Conservation (phyloP, 2,329 filamentous ascomycete genomes). For the Colletotrichum trifolii region DNA sequence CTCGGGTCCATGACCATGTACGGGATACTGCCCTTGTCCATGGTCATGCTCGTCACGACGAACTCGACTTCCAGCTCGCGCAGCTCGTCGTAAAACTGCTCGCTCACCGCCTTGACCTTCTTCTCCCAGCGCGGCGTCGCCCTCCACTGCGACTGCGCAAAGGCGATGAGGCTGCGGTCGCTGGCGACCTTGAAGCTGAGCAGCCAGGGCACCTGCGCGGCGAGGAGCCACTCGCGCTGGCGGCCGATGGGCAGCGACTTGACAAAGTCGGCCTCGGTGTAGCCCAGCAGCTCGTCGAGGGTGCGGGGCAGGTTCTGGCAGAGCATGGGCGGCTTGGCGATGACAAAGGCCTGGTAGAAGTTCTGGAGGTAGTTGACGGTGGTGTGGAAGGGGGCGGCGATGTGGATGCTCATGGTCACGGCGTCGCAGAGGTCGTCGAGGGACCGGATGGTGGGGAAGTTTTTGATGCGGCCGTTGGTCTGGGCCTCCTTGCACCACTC, state of each 20-base stretch:
- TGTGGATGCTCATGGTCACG: constrained; percentile 64
- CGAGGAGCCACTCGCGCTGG: constrained; percentile 56
- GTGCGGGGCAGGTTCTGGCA: constrained; percentile 47
- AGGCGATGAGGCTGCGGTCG: constrained; percentile 53
- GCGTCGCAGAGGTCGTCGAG: constrained; percentile 55
- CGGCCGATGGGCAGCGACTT: constrained; percentile 54
- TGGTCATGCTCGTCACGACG: constrained; percentile 43
- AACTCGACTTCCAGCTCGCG: constrained; percentile 44
- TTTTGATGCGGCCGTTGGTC: constrained; percentile 50
- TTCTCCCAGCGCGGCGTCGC: constrained; percentile 42
- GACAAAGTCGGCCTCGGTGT: constrained; percentile 48
- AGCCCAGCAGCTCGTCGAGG: constrained; percentile 45
- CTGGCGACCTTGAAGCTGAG: constrained; percentile 55
- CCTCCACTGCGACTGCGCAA: constrained; percentile 51
- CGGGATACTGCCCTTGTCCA: constrained; percentile 48
- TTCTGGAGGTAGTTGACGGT: constrained; percentile 64
- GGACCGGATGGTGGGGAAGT: constrained; percentile 55
- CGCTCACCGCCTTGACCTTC: constrained; percentile 41
- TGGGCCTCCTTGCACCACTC: constrained; percentile 55
- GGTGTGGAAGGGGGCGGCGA: constrained; percentile 61
- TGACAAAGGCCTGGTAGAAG: constrained; percentile 61
- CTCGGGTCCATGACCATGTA: constrained; percentile 53
- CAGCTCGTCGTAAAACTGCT: constrained; percentile 44
- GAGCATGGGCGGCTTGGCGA: constrained; percentile 54
- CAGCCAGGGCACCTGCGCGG: constrained; percentile 57